Conservation (phyloP, 768 basidiomycete genomes). For the Suillus lakei region DNA sequence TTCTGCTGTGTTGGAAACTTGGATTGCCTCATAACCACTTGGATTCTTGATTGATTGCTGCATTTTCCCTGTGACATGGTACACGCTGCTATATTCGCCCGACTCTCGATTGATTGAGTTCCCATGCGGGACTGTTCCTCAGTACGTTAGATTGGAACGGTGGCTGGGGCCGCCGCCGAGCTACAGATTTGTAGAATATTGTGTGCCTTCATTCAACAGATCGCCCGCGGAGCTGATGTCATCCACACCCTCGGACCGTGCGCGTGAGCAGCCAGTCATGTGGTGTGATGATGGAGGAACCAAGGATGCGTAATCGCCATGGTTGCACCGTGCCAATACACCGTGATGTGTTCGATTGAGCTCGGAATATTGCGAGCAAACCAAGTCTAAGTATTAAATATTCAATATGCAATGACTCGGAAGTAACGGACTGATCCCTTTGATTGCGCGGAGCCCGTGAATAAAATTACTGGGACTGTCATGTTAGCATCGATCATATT, state of each 20-base stretch:
- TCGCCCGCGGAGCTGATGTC: constrained; percentile 3
- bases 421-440: not conserved
- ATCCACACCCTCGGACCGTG: not conserved
- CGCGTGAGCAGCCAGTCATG: not conserved
- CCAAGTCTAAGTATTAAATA: not conserved
- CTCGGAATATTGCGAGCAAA: not conserved
- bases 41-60: not conserved
- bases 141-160: not conserved
- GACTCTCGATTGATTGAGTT: not conserved
- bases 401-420: not conserved
- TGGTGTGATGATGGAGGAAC: not conserved
- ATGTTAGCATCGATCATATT: not conserved
- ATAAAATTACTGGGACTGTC: not conserved
- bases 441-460: not conserved
- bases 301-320: not conserved
- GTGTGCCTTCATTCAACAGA: not conserved
- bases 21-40: not conserved
- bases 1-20: not conserved
- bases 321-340: not conserved
- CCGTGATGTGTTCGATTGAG: not conserved
- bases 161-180: not conserved
- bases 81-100: not conserved
- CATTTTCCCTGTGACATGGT: not conserved
- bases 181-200: not conserved
- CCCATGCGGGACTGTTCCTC: not conserved